Conservation (phyloP, 2,329 filamentous ascomycete genomes). For the Bertia moriformis region DNA sequence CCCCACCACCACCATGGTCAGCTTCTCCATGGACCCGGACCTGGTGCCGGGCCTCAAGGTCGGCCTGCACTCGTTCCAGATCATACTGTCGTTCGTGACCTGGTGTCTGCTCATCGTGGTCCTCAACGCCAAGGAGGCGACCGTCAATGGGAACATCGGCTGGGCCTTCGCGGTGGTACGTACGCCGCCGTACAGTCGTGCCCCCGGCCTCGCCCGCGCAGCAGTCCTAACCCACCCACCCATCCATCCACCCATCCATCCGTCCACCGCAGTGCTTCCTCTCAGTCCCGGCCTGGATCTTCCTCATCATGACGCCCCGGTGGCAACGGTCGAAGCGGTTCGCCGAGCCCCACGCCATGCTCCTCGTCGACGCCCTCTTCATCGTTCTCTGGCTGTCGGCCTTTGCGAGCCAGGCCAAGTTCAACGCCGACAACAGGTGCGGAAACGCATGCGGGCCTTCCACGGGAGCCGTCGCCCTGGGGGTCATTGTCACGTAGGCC, state of each 20-base stretch:
- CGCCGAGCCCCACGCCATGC: slow-evolving; percentile 47
- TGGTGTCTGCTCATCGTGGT: slow-evolving; percentile 47
- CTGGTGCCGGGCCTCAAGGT: slow-evolving; percentile 40
- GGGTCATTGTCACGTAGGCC: slow-evolving; percentile 51
- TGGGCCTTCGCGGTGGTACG: slow-evolving; percentile 52
- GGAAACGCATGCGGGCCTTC: slow-evolving; percentile 41
- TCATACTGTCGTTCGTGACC: slow-evolving; percentile 34
- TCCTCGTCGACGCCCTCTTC: slow-evolving; percentile 40
- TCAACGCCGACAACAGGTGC: slow-evolving; percentile 40
- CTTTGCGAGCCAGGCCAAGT: slow-evolving; percentile 50
- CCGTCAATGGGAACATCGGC: slow-evolving; percentile 39
- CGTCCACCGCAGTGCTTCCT: slow-evolving; percentile 42
- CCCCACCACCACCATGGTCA: neutral
- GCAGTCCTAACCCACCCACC: neutral
- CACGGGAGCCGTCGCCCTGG: slow-evolving; percentile 47
- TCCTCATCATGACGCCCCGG: slow-evolving; percentile 48
- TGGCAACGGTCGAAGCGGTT: slow-evolving; percentile 46
- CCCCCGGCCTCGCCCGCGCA: neutral
- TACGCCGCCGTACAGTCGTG: neutral
- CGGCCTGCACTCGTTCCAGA: slow-evolving; percentile 38
- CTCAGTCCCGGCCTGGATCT: slow-evolving; percentile 48
- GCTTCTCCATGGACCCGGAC: slow-evolving; percentile 36
- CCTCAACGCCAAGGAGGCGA: slow-evolving; percentile 30
- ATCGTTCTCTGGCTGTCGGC: slow-evolving; percentile 51
- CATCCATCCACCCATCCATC: neutral